A percentile compares a stretch with the other conserved stretches of the same genome.
Evolutionary conservation across 768 basidiomycete genomes (phyloP).

Genomic region (Boletus subcaerulescens): DNA sequence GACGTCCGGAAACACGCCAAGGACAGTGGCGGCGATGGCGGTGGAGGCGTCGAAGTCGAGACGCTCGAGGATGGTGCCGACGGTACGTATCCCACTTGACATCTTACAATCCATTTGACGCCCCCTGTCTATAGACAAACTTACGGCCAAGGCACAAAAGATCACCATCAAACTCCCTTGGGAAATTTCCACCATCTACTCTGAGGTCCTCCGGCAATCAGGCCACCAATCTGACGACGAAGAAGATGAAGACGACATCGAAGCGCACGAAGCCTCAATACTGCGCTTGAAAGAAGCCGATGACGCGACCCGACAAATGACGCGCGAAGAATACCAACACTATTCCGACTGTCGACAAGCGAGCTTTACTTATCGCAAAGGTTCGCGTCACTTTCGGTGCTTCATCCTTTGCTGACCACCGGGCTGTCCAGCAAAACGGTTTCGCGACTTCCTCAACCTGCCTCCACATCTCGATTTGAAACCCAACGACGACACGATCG

Average conservation of each 20-base stretch:
- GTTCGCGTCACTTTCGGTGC: slow-evolving; percentile 37
- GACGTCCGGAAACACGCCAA: slow-evolving; percentile 95
- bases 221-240: slow-evolving; percentile 90
- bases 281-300: slow-evolving; percentile 92
- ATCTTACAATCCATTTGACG: not conserved
- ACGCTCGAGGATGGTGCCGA: slow-evolving; percentile 80
- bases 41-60: slow-evolving; percentile 79
- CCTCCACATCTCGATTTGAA: slow-evolving; percentile 84
- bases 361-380: slow-evolving; percentile 95
- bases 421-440: slow-evolving; percentile 73
- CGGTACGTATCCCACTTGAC: slow-evolving; percentile 40
- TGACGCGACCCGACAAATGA: slow-evolving; percentile 93
- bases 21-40: slow-evolving; percentile 81
- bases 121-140: slow-evolving; percentile 52
- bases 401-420: not conserved
- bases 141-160: slow-evolving; percentile 83
- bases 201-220: slow-evolving; percentile 73
- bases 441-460: slow-evolving; percentile 90
- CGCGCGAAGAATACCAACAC: slow-evolving; percentile 93
- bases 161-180: slow-evolving; percentile 94
- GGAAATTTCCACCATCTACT: slow-evolving; percentile 91
- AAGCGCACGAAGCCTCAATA: slow-evolving; percentile 93
- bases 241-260: slow-evolving; percentile 94
- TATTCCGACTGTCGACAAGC: slow-evolving; percentile 97
- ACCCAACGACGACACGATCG: slow-evolving; percentile 90